These are phyloP conservation scores for Gardenia jasminoides DNA, from an alignment of 257 asterid species.

Conservation along the genomic window DNA sequence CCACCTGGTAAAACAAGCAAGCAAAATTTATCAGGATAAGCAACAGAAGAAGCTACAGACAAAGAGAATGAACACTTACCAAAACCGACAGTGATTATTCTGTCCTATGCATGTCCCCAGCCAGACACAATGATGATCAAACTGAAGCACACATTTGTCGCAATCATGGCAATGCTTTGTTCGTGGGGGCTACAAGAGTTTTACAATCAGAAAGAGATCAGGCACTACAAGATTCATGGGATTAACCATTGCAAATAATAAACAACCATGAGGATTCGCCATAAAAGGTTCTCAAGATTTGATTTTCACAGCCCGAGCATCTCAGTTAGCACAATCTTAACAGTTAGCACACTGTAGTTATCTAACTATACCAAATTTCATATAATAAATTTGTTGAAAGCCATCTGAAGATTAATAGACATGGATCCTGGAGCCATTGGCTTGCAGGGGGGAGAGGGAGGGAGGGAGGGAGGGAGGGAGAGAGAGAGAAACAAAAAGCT, in stretches of 20 bases:
- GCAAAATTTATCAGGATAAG: slow-evolving; percentile 5
- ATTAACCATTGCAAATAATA: background rate
- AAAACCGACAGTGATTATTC: slow-evolving; percentile 85
- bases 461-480: too few relatives aligned
- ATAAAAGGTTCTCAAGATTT: background rate
- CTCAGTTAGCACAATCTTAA: background rate
- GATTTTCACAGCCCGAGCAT: background rate
- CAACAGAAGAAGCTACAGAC: slow-evolving; percentile 10
- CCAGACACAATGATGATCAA: slow-evolving; percentile 99
- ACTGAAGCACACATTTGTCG: slow-evolving; percentile 94
- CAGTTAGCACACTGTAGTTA: background rate
- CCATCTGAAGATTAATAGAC: background rate
- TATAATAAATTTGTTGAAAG: background rate
- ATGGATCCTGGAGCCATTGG: background rate
- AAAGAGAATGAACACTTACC: slow-evolving; percentile 48
- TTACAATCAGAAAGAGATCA: slow-evolving; percentile 20
- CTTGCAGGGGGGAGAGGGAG: too few relatives aligned
- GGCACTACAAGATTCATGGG: slow-evolving; percentile 12
- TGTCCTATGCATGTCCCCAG: slow-evolving; percentile 95
- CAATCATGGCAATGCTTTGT: slow-evolving; percentile 97
- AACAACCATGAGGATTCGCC: background rate
- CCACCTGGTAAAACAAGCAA: slow-evolving; percentile 63
- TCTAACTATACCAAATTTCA: background rate
- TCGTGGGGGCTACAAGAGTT: slow-evolving; percentile 84
- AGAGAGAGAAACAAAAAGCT: background rate